Percentiles rank a stretch among this genome's conserved stretches.
Evolutionary conservation across 2,329 filamentous ascomycete genomes (phyloP).

Genomic region (Xylariaceae sp.): DNA sequence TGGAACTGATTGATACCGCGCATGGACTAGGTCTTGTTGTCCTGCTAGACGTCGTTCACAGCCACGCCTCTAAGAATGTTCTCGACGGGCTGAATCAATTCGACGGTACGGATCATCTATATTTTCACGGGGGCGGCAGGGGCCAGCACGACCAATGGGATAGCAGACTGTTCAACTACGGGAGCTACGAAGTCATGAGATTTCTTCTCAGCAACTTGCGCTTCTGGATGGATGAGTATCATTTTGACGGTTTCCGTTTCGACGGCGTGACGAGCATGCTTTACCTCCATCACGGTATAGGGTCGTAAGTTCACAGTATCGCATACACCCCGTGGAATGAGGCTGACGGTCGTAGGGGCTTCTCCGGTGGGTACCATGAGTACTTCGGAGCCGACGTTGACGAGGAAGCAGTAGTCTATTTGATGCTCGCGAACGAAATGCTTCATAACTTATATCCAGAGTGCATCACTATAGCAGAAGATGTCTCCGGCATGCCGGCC

Average conservation of each 20-base stretch:
- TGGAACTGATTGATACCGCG: constrained; percentile 92
- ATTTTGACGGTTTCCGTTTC: constrained; percentile 95
- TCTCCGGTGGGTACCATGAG: constrained; percentile 96
- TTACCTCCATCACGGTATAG: constrained; percentile 91
- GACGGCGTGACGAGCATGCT: constrained; percentile 99
- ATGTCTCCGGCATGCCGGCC: constrained; percentile 98
- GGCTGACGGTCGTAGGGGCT: constrained; percentile 58
- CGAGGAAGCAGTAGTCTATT: constrained; percentile 87
- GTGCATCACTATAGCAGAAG: constrained; percentile 87
- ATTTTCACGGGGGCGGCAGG: constrained; percentile 84
- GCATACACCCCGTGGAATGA: background rate
- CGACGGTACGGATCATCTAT: constrained; percentile 88
- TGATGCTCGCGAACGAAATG: constrained; percentile 96
- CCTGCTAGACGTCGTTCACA: constrained; percentile 92
- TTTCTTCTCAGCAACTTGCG: constrained; percentile 92
- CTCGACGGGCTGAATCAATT: constrained; percentile 93
- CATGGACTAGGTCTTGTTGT: constrained; percentile 88
- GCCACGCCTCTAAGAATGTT: constrained; percentile 96
- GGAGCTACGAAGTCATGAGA: constrained; percentile 86
- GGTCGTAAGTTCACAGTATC: constrained; percentile 61
- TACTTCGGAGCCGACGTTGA: constrained; percentile 90
- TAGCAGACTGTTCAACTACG: constrained; percentile 95
- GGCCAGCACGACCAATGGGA: constrained; percentile 94
- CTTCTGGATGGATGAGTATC: constrained; percentile 99
- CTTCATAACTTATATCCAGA: constrained; percentile 85